Evolutionary conservation across 768 basidiomycete genomes (phyloP).

Genomic region (Leccinum fibrillosum): DNA sequence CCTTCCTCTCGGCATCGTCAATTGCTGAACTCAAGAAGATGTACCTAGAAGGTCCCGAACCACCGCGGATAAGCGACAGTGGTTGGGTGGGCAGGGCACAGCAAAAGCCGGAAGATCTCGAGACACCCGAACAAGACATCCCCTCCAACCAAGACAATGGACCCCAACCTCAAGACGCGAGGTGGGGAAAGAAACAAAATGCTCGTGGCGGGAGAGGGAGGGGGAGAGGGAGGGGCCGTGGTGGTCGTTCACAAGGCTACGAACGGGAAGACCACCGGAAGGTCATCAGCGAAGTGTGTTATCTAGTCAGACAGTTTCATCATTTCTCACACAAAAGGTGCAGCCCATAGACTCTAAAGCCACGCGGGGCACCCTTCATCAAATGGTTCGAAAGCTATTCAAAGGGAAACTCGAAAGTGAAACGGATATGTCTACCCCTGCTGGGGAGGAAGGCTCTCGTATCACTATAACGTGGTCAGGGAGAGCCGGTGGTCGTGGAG

Average conservation of each 20-base stretch:
- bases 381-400: slow-evolving; percentile 77
- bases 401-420: slow-evolving; percentile 81
- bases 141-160: slow-evolving; percentile 7
- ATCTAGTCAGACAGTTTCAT: slow-evolving; percentile 14
- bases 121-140: slow-evolving; percentile 11
- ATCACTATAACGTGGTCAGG: slow-evolving; percentile 79
- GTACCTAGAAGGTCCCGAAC: slow-evolving; percentile 77
- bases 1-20: slow-evolving; percentile 61
- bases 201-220: slow-evolving; percentile 42
- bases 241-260: slow-evolving; percentile 38
- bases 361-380: slow-evolving; percentile 78
- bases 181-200: slow-evolving; percentile 40
- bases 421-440: slow-evolving; percentile 52
- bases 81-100: slow-evolving; percentile 64
- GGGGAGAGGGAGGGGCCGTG: slow-evolving; percentile 45
- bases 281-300: slow-evolving; percentile 77
- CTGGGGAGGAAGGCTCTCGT: slow-evolving; percentile 65
- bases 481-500: slow-evolving; percentile 44
- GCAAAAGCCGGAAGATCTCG: slow-evolving; percentile 30
- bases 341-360: slow-evolving; percentile 85
- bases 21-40: slow-evolving; percentile 67
- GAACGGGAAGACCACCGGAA: slow-evolving; percentile 64
- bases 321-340: slow-evolving; percentile 10
- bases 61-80: slow-evolving; percentile 66
- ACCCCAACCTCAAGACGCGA: slow-evolving; percentile 25